Conservation (phyloP, 1,139 yeast genomes). For the Scheffersomyces illinoinensis region DNA sequence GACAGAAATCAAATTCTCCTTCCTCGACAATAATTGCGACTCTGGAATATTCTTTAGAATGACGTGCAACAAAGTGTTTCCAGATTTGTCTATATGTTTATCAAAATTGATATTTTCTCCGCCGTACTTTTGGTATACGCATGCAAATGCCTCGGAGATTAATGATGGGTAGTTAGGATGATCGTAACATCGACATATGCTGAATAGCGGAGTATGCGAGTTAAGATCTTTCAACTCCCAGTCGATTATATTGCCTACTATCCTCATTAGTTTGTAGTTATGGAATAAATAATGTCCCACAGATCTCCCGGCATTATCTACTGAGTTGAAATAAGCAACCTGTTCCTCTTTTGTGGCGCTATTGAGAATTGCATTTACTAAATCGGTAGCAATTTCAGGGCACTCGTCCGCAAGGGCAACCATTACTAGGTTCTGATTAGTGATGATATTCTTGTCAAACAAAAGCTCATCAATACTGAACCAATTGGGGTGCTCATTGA, state of each 20-base stretch:
- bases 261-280: constrained; percentile 51
- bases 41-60: constrained; percentile 48
- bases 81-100: constrained; percentile 70
- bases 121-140: constrained; percentile 45
- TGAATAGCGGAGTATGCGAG: constrained; percentile 79
- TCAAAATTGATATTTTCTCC: constrained; percentile 37
- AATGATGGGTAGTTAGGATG: constrained; percentile 60
- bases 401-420: constrained; percentile 61
- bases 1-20: constrained; percentile 46
- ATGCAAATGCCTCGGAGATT: constrained; percentile 46
- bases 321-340: constrained; percentile 46
- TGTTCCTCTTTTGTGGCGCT: constrained; percentile 50
- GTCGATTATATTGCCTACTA: constrained; percentile 58
- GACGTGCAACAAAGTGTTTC: constrained; percentile 77
- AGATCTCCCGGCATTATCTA: constrained; percentile 56
- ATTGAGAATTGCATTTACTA: constrained; percentile 47
- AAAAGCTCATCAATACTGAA: constrained; percentile 68
- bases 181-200: constrained; percentile 80
- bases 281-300: constrained; percentile 77
- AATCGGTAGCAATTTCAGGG: constrained; percentile 43
- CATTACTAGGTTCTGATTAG: constrained; percentile 56
- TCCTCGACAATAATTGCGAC: constrained; percentile 32
- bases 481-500: constrained; percentile 43
- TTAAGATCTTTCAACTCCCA: constrained; percentile 73
- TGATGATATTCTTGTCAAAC: constrained; percentile 56